These are phyloP conservation scores for Solidago caesia DNA, from an alignment of 129 eudicot species.

Conservation along the genomic window DNA sequence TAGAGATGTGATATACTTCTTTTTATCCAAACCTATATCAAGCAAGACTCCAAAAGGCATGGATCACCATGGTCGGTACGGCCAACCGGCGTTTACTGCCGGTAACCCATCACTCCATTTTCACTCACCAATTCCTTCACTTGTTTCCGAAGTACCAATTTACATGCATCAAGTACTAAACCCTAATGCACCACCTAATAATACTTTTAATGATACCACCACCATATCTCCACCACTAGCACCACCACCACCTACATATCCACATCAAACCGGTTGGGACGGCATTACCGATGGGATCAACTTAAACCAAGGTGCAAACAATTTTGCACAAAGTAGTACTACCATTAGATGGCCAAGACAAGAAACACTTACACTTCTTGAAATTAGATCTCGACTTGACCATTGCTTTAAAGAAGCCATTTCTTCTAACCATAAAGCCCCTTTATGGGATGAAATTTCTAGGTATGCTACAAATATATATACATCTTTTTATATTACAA, in stretches of 20 bases:
- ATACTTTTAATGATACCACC: slow-evolving; percentile 27
- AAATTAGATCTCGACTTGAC: slow-evolving; percentile 90
- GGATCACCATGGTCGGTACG: slow-evolving; percentile 30
- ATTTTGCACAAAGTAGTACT: slow-evolving; percentile 28
- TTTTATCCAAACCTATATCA: slow-evolving; percentile 31
- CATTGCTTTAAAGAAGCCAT: slow-evolving; percentile 81
- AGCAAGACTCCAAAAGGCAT: slow-evolving; percentile 18
- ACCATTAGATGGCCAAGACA: slow-evolving; percentile 84
- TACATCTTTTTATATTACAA: neutral
- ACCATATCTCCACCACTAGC: slow-evolving; percentile 13
- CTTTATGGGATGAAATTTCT: slow-evolving; percentile 97
- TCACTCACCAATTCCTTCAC: slow-evolving; percentile 23
- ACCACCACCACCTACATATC: slow-evolving; percentile 20
- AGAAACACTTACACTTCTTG: slow-evolving; percentile 90
- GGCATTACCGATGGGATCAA: slow-evolving; percentile 20
- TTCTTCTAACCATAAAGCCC: slow-evolving; percentile 77
- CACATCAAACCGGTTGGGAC: slow-evolving; percentile 27
- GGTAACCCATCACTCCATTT: slow-evolving; percentile 27
- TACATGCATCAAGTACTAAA: slow-evolving; percentile 35
- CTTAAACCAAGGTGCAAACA: slow-evolving; percentile 29
- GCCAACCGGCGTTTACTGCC: slow-evolving; percentile 32
- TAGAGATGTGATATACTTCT: neutral
- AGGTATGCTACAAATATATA: slow-evolving; percentile 34
- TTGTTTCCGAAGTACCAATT: slow-evolving; percentile 27
- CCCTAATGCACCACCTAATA: slow-evolving; percentile 22